A percentile compares a stretch with the other conserved stretches of the same genome.
Conservation (phyloP, 2,329 filamentous ascomycete genomes). For the Sporothrix protearum region DNA sequence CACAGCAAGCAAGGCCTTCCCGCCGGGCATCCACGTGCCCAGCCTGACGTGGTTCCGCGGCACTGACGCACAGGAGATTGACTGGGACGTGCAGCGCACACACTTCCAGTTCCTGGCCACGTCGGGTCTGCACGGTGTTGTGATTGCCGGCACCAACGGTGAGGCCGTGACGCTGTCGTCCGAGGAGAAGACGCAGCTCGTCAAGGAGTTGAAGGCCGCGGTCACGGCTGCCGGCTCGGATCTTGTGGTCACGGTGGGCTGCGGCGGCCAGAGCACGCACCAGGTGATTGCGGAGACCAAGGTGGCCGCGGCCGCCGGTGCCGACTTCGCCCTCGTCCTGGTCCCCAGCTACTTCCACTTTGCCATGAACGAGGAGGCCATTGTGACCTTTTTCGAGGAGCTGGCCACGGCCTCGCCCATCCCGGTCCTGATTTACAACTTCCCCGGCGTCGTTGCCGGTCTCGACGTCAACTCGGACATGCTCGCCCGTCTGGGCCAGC, state of each 20-base stretch:
- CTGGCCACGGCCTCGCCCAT: conserved; percentile 58
- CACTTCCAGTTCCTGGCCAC: conserved; percentile 53
- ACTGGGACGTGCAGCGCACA: conserved; percentile 52
- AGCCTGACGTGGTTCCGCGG: conserved; percentile 53
- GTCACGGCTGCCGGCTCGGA: conserved; percentile 53
- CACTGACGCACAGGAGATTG: conserved; percentile 48
- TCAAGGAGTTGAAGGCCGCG: conserved; percentile 57
- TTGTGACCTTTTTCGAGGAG: conserved; percentile 61
- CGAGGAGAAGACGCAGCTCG: conserved; percentile 60
- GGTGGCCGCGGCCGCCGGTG: conserved; percentile 60
- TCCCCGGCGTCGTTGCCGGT: conserved; percentile 63
- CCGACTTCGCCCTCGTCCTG: conserved; percentile 64
- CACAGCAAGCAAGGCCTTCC: conserved; percentile 28
- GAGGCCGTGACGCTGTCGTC: conserved; percentile 67
- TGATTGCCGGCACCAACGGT: conserved; percentile 69
- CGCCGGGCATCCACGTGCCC: conserved; percentile 55
- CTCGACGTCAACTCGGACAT: conserved; percentile 66
- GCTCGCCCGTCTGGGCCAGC: conserved; percentile 54
- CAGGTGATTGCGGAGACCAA: conserved; percentile 63
- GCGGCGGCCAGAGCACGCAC: conserved; percentile 61
- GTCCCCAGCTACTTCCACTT: conserved; percentile 70
- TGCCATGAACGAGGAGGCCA: conserved; percentile 56
- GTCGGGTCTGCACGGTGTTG: conserved; percentile 55
- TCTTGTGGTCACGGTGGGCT: conserved; percentile 64
- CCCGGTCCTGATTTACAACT: conserved; percentile 70